A percentile compares a stretch with the other conserved stretches of the same genome.
Evolutionary conservation across 805 yeast genomes (phyloP).

Genomic region (Ogataea neopini): DNA sequence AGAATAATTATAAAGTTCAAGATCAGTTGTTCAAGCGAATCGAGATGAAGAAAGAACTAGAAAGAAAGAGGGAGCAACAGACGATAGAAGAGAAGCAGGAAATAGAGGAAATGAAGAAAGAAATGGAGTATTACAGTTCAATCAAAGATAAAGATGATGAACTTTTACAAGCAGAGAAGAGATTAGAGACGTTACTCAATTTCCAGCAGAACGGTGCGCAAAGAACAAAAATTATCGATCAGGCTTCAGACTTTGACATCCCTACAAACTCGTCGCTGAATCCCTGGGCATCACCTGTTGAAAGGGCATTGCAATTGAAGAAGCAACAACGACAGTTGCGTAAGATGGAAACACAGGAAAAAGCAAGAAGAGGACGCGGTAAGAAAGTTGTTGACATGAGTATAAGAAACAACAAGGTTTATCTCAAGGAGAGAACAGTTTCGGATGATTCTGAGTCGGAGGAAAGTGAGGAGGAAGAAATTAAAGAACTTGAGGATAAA

Average conservation of each 20-base stretch:
- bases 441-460: conserved; percentile 27
- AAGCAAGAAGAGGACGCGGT: conserved; percentile 69
- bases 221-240: conserved; percentile 89
- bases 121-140: conserved; percentile 44
- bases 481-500: conserved; percentile 21
- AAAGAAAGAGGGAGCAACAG: conserved; percentile 35
- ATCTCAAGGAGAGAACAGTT: conserved; percentile 50
- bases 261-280: conserved; percentile 47
- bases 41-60: conserved; percentile 48
- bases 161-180: conserved; percentile 64
- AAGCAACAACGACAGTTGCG: conserved; percentile 78
- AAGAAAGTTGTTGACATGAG: conserved; percentile 74
- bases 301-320: conserved; percentile 83
- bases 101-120: conserved; percentile 42
- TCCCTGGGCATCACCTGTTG: conserved; percentile 85
- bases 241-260: conserved; percentile 84
- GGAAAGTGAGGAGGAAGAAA: conserved; percentile 35
- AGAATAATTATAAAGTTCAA: conserved; percentile 66
- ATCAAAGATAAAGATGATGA: conserved; percentile 53
- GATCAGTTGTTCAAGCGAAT: conserved; percentile 61
- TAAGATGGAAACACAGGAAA: conserved; percentile 59
- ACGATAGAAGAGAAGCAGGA: conserved; percentile 41
- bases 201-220: conserved; percentile 88
- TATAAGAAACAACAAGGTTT: conserved; percentile 78
- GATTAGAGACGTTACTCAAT: conserved; percentile 69